These are phyloP conservation scores for Elongisporangium undulatum DNA, from an alignment of 352 stramenopile species.

Conservation along the genomic window DNA sequence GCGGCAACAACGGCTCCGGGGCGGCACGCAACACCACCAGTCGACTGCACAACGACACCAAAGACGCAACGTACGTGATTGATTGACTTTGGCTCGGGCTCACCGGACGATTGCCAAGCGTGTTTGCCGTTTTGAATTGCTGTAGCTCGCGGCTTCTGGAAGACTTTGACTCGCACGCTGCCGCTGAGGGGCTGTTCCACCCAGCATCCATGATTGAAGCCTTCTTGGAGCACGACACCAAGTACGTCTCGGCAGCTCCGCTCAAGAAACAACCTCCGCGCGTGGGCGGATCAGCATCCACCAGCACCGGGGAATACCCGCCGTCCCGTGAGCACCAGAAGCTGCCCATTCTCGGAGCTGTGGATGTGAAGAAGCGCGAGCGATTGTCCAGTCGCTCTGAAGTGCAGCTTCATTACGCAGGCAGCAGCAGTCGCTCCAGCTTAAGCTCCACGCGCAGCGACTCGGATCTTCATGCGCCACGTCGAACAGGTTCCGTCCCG, in stretches of 20 bases:
- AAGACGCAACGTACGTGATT: not conserved
- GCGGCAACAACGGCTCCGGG: not conserved
- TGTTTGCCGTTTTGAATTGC: not conserved
- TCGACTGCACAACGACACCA: not conserved
- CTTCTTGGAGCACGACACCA: conserved; percentile 75
- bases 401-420: conserved; percentile 13
- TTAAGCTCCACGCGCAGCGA: conserved; percentile 48
- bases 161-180: conserved; percentile 50
- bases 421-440: conserved; percentile 9
- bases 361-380: conserved; percentile 21
- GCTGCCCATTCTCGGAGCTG: conserved; percentile 19
- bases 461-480: conserved; percentile 52
- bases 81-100: not conserved
- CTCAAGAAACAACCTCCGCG: conserved; percentile 8
- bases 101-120: not conserved
- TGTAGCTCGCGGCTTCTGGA: conserved; percentile 15
- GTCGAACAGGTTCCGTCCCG: conserved; percentile 30
- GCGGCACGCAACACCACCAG: not conserved
- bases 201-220: conserved; percentile 69
- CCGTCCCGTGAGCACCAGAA: conserved; percentile 30
- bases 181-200: conserved; percentile 72
- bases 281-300: conserved; percentile 7
- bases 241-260: conserved; percentile 18
- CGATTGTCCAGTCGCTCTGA: conserved; percentile 22
- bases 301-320: conserved; percentile 21